Evolutionary conservation across 108 stramenopile genomes (phyloP).

Genomic region (Bacterosira constricta): DNA sequence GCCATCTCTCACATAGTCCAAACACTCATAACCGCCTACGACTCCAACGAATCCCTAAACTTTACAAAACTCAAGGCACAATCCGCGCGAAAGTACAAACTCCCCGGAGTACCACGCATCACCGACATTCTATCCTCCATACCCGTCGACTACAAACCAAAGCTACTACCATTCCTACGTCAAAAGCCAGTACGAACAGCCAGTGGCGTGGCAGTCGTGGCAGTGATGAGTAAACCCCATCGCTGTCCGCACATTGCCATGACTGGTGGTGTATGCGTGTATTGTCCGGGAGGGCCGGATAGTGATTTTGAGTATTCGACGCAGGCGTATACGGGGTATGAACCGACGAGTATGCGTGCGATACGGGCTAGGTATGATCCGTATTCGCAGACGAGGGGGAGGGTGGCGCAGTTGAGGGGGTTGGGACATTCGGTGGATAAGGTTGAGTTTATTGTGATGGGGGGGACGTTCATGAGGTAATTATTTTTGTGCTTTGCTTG

Average conservation of each 20-base stretch:
- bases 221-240: slow-evolving; percentile 97
- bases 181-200: slow-evolving; percentile 95
- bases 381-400: slow-evolving; percentile 86
- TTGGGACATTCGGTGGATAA: slow-evolving; percentile 95
- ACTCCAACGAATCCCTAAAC: slow-evolving; percentile 77
- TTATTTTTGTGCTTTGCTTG: too few relatives aligned
- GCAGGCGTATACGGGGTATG: slow-evolving; percentile 97
- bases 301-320: slow-evolving; percentile 96
- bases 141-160: slow-evolving; percentile 75
- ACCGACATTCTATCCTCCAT: slow-evolving; percentile 91
- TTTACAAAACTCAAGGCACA: slow-evolving; percentile 85
- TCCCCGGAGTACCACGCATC: slow-evolving; percentile 86
- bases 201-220: slow-evolving; percentile 92
- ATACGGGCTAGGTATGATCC: slow-evolving; percentile 96
- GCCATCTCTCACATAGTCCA: slow-evolving; percentile 84
- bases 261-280: slow-evolving; percentile 95
- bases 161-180: slow-evolving; percentile 84
- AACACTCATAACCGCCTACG: slow-evolving; percentile 85
- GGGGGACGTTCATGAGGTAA: slow-evolving; percentile 96
- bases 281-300: slow-evolving; percentile 97
- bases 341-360: slow-evolving; percentile 94
- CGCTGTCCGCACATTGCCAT: slow-evolving; percentile 96
- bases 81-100: slow-evolving; percentile 79
- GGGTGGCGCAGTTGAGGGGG: slow-evolving; percentile 83
- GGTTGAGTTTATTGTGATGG: slow-evolving; percentile 97